Conservation (phyloP, 169 alveolate genomes). For the Plasmodium berghei region DNA sequence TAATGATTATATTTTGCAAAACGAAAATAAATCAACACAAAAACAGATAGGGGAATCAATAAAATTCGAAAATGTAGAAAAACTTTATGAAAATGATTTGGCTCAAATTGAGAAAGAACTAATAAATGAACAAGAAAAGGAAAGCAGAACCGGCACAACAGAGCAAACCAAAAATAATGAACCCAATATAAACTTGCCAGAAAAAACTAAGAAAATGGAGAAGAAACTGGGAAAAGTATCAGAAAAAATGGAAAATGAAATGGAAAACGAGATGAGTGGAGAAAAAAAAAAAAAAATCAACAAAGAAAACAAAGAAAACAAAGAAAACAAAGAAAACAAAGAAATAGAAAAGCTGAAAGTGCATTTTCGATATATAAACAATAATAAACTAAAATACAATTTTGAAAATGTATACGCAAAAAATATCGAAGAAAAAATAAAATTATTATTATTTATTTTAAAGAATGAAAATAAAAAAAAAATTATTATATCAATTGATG, state of each 20-base stretch:
- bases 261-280: neutral
- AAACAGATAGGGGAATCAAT: neutral
- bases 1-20: slow-evolving; percentile 20
- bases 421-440: slow-evolving; percentile 42
- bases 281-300: slow-evolving; percentile 37
- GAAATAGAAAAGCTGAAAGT: slow-evolving; percentile 16
- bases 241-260: neutral
- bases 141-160: neutral
- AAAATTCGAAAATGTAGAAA: neutral
- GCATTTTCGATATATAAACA: neutral
- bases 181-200: neutral
- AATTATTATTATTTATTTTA: slow-evolving; percentile 19
- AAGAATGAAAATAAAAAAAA: slow-evolving; percentile 35
- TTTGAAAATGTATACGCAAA: slow-evolving; percentile 24
- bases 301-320: slow-evolving; percentile 19
- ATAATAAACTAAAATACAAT: slow-evolving; percentile 11
- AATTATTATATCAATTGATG: slow-evolving; percentile 45
- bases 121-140: neutral
- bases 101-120: neutral
- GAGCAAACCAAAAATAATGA: neutral
- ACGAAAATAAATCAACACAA: neutral
- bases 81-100: neutral
- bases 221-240: neutral
- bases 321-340: slow-evolving; percentile 9
- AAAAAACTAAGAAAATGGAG: neutral